Evolutionary conservation across 208 protist species (phyloP).

Genomic region (Leishmania aethiopica): DNA sequence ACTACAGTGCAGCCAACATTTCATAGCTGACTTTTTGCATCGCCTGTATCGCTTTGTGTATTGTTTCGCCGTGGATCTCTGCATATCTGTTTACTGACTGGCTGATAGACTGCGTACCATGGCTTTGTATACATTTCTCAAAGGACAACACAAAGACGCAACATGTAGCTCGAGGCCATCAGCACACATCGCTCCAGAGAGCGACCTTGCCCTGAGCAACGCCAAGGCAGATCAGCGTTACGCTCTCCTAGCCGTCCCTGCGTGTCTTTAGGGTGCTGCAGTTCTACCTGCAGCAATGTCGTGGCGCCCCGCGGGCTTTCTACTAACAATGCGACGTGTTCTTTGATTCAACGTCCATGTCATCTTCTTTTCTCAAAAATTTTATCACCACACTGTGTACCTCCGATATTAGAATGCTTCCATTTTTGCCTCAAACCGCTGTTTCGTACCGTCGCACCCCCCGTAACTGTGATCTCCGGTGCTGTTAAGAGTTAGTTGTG

Average conservation of each 20-base stretch:
- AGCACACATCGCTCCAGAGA: background rate
- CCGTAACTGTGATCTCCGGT: background rate
- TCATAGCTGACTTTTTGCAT: slow-evolving; percentile 7
- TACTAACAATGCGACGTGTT: background rate
- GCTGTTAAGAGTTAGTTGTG: background rate
- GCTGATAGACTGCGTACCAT: background rate
- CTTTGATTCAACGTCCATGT: background rate
- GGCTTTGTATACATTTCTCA: background rate
- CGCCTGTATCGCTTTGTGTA: background rate
- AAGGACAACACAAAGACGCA: background rate
- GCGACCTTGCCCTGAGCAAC: background rate
- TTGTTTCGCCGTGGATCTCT: background rate
- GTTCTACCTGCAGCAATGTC: background rate
- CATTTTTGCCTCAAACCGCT: background rate
- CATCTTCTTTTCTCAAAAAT: background rate
- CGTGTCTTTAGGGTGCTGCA: background rate
- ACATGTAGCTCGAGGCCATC: background rate
- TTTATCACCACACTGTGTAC: background rate
- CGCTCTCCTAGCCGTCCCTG: background rate
- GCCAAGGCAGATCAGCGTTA: background rate
- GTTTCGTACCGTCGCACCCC: background rate
- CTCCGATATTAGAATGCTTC: background rate
- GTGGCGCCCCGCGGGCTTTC: background rate
- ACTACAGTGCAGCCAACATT: slow-evolving; percentile 45
- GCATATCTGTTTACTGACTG: slow-evolving; percentile 8